These are phyloP conservation scores for Bryoerythrophyllum caledonicum DNA, from an alignment of 225 moss, liverwort and hornwort genomes.

Conservation along the genomic window DNA sequence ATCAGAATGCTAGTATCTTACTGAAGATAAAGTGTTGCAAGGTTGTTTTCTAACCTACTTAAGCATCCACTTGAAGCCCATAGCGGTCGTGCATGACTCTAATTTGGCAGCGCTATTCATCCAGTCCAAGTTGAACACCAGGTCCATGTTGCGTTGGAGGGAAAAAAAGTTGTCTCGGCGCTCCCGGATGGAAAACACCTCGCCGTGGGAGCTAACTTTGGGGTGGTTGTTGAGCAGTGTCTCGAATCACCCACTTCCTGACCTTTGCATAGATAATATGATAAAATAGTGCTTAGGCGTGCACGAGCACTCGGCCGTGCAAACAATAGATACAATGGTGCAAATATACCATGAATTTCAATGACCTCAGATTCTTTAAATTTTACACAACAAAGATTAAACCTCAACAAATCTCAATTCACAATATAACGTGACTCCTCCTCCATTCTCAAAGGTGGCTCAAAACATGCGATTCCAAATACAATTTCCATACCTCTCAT, in stretches of 20 bases:
- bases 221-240: slow-evolving; percentile 68
- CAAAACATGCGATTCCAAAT: too few species aligned
- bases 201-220: slow-evolving; percentile 64
- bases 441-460: too few species aligned
- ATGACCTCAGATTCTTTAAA: too few species aligned
- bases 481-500: too few species aligned
- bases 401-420: too few species aligned
- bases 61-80: slow-evolving; percentile 76
- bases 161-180: slow-evolving; percentile 54
- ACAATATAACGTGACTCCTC: too few species aligned
- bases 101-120: slow-evolving; percentile 64
- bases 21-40: too few species aligned
- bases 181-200: slow-evolving; percentile 37
- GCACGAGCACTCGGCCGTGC: too few species aligned
- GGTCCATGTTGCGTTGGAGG: slow-evolving; percentile 44
- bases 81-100: slow-evolving; percentile 55
- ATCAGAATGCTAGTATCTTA: too few species aligned
- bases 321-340: too few species aligned
- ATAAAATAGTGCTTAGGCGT: slow-evolving; percentile 68
- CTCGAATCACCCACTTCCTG: slow-evolving; percentile 81
- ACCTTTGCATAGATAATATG: slow-evolving; percentile 71
- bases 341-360: too few species aligned
- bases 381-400: too few species aligned
- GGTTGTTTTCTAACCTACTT: slow-evolving; percentile 69
- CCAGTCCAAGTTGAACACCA: slow-evolving; percentile 65